Conservation (phyloP, 768 basidiomycete genomes). For the Trametes sanguinea region DNA sequence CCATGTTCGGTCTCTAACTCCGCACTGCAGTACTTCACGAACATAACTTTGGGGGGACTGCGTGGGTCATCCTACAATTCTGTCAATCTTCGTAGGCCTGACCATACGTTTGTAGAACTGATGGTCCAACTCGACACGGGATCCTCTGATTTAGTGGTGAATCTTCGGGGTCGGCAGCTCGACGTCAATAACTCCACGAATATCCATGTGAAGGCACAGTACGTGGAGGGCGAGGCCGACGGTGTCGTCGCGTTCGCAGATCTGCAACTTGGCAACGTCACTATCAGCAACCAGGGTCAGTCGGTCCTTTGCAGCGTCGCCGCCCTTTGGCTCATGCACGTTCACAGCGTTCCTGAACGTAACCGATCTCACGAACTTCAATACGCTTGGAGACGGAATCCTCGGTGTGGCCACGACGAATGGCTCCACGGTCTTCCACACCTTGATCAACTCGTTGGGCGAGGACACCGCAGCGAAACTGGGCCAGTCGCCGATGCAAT, state of each 20-base stretch:
- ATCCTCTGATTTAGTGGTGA: constrained; percentile 37
- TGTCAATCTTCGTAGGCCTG: neutral
- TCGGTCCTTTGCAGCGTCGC: constrained; percentile 61
- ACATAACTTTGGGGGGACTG: constrained; percentile 9
- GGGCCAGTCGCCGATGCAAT: constrained; percentile 27
- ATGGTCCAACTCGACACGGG: constrained; percentile 39
- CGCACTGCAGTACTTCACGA: neutral
- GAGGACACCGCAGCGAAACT: constrained; percentile 6
- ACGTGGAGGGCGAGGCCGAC: constrained; percentile 41
- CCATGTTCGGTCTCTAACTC: neutral
- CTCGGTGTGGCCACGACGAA: constrained; percentile 77
- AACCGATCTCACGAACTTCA: constrained; percentile 43
- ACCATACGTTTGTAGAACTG: constrained; percentile 23
- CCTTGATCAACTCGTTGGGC: constrained; percentile 18
- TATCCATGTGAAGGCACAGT: constrained; percentile 29
- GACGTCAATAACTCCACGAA: constrained; percentile 35
- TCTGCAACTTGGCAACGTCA: constrained; percentile 39
- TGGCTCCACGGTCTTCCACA: constrained; percentile 64
- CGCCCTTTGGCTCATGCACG: constrained; percentile 45
- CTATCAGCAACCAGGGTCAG: constrained; percentile 57
- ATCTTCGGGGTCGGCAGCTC: constrained; percentile 21
- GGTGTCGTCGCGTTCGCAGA: constrained; percentile 40
- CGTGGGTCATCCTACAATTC: neutral
- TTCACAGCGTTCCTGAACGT: constrained; percentile 54
- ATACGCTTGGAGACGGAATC: constrained; percentile 71